Percentiles rank a stretch among this genome's conserved stretches.
Conservation (phyloP, 2,329 filamentous ascomycete species). For the Hypomyces perniciosus region DNA sequence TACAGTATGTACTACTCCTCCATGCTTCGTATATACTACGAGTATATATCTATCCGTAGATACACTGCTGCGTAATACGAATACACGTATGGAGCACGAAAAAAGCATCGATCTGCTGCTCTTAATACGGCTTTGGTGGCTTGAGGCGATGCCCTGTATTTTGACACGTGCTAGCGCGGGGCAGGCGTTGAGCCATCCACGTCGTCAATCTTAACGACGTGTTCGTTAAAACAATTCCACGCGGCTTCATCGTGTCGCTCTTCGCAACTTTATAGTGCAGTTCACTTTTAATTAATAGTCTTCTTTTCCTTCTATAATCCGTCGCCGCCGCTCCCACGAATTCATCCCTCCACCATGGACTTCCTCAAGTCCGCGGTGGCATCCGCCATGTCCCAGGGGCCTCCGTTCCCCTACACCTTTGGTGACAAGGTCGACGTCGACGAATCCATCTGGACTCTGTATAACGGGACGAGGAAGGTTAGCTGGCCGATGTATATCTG, state of each 20-base stretch:
- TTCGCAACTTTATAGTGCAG: background rate
- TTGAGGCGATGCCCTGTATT: background rate
- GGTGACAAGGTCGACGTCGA: conserved; percentile 89
- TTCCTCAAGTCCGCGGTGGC: conserved; percentile 97
- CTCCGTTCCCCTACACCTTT: conserved; percentile 86
- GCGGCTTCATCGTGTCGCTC: background rate
- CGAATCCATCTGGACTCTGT: conserved; percentile 91
- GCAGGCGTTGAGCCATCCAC: conserved; percentile 1
- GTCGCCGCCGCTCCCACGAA: background rate
- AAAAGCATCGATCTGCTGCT: no score
- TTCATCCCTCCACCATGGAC: conserved; percentile 58
- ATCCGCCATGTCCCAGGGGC: conserved; percentile 91
- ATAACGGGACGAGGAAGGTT: conserved; percentile 90
- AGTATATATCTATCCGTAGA: no score
- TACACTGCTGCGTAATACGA: no score
- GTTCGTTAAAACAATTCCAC: background rate
- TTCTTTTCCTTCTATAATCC: background rate
- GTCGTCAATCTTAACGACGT: background rate
- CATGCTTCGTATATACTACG: background rate
- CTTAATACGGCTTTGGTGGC: no score
- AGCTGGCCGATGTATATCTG: conserved; percentile 16
- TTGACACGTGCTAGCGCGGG: conserved; percentile 12
- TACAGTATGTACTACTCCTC: background rate
- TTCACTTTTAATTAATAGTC: background rate
- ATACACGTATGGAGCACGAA: no score